These are phyloP conservation scores for Vitis hybrid DNA, from an alignment of 177 flowering plant genomes.

Conservation along the genomic window DNA sequence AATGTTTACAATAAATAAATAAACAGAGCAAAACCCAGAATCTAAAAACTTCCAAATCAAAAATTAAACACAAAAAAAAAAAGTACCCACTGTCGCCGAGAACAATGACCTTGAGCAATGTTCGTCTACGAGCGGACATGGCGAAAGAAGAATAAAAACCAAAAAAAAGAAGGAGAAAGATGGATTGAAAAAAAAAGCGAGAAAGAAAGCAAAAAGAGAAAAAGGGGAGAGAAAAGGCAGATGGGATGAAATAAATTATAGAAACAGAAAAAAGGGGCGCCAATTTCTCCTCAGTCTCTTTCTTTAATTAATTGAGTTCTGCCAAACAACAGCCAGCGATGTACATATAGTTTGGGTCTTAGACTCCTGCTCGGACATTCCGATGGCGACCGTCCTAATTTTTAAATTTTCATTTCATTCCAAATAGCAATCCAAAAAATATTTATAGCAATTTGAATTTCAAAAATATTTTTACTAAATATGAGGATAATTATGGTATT, in stretches of 20 bases:
- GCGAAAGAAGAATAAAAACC: neutral
- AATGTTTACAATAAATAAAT: no score
- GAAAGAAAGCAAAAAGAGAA: neutral
- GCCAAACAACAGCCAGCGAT: neutral
- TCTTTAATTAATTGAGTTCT: neutral
- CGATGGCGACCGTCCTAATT: no score
- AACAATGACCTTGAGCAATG: slow-evolving; percentile 72
- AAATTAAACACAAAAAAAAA: neutral
- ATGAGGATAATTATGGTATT: no score
- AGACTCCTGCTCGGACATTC: no score
- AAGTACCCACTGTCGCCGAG: slow-evolving; percentile 79
- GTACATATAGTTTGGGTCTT: no score
- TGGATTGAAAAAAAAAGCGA: neutral
- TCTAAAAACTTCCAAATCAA: neutral
- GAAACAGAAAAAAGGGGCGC: slow-evolving; percentile 14
- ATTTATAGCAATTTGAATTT: no score
- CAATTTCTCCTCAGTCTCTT: slow-evolving; percentile 9
- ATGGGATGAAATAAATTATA: neutral
- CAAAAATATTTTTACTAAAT: no score
- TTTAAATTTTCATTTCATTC: no score
- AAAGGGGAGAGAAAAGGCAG: neutral
- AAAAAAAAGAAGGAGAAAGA: neutral
- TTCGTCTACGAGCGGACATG: slow-evolving; percentile 63
- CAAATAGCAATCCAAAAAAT: no score
- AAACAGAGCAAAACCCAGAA: neutral